A percentile compares a stretch with the other conserved stretches of the same genome.
These are phyloP conservation scores for Escovopsis weberi DNA, from an alignment of 2,329 filamentous ascomycete genomes.

Conservation along the genomic window DNA sequence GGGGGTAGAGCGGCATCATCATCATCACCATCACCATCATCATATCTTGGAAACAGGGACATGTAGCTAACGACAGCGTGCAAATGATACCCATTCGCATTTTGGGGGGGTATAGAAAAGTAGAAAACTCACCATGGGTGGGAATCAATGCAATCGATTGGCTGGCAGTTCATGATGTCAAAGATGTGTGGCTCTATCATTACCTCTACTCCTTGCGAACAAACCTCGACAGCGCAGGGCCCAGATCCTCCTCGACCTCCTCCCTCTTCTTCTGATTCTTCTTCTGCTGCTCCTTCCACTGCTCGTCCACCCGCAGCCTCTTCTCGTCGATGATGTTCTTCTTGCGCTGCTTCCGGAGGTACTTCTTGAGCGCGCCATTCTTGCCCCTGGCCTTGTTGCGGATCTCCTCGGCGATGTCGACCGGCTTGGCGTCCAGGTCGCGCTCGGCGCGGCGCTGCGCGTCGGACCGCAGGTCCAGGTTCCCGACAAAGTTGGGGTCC, in stretches of 20 bases:
- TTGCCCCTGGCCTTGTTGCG: constrained; percentile 73
- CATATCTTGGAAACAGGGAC: too few species aligned
- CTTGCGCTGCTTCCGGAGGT: constrained; percentile 78
- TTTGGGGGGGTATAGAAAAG: background rate
- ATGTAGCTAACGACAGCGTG: too few species aligned
- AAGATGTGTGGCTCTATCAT: background rate
- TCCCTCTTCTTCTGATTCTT: constrained; percentile 47
- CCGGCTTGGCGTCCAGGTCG: constrained; percentile 58
- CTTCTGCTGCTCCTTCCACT: constrained; percentile 59
- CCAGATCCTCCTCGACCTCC: constrained; percentile 58
- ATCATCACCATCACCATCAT: too few species aligned
- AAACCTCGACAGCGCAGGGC: constrained; percentile 77
- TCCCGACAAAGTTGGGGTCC: constrained; percentile 83
- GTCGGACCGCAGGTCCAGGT: constrained; percentile 67
- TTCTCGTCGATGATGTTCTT: constrained; percentile 96
- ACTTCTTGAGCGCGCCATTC: constrained; percentile 78
- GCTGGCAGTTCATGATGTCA: background rate
- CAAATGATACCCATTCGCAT: too few species aligned
- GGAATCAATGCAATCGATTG: too few species aligned
- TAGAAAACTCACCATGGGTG: background rate
- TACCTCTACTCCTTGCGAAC: constrained; percentile 46
- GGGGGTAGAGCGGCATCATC: background rate
- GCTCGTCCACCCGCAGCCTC: constrained; percentile 69
- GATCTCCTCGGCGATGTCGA: constrained; percentile 44
- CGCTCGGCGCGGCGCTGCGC: constrained; percentile 63